A percentile compares a stretch with the other conserved stretches of the same genome.
Evolutionary conservation across 805 yeast species (phyloP).

Genomic region (Tetrapisispora namnaoensis): DNA sequence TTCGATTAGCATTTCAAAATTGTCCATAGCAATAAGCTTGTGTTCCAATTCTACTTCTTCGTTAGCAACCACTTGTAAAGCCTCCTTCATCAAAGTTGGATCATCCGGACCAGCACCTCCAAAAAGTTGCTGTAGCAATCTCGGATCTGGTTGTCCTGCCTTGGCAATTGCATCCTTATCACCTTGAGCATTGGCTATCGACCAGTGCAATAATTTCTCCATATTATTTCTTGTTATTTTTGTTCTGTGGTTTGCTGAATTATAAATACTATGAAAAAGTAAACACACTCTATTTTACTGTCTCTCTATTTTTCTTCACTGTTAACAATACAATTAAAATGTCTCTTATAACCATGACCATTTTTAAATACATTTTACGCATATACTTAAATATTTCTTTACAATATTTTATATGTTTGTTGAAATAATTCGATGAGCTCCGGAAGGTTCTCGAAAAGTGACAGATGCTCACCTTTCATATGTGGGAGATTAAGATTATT

Average conservation of each 20-base stretch:
- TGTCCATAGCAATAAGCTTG: conserved; percentile 72
- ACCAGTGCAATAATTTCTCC: conserved; percentile 93
- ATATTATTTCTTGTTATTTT: conserved; percentile 29
- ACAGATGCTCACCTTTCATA: not conserved
- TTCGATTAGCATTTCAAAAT: conserved; percentile 88
- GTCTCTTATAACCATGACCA: too few species aligned
- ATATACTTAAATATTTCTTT: too few species aligned
- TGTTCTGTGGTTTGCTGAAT: too few species aligned
- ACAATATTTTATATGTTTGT: not conserved
- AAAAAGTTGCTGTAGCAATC: conserved; percentile 66
- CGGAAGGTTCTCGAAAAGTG: not conserved
- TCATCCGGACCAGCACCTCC: conserved; percentile 73
- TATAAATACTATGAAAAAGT: too few species aligned
- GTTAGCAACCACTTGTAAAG: conserved; percentile 49
- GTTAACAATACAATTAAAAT: too few species aligned
- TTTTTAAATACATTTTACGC: too few species aligned
- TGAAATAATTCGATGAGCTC: conserved; percentile 1
- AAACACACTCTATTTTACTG: too few species aligned
- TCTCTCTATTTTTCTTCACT: too few species aligned
- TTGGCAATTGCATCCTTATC: conserved; percentile 57
- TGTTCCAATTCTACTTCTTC: conserved; percentile 52
- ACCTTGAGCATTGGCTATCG: conserved; percentile 65
- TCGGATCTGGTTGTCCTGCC: conserved; percentile 70
- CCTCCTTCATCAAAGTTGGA: conserved; percentile 75
- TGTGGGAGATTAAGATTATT: too few species aligned